Conservation (phyloP, 78 protist species). For the Dictyostelium capitatum region DNA sequence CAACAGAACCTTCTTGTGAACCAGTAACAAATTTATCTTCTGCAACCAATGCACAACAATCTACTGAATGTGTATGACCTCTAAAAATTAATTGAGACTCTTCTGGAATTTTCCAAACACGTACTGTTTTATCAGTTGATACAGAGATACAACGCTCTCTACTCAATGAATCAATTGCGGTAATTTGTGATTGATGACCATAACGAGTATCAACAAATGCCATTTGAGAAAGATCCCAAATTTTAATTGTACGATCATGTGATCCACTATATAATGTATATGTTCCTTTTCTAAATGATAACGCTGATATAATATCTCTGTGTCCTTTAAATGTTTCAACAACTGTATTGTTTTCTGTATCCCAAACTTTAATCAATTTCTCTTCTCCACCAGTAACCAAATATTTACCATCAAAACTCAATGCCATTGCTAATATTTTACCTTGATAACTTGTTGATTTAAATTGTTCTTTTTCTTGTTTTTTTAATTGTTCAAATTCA, state of each 20-base stretch:
- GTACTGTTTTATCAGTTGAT: constrained; percentile 78
- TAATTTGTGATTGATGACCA: constrained; percentile 86
- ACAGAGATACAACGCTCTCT: constrained; percentile 73
- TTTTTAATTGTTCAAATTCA: not conserved
- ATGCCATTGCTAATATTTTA: constrained; percentile 85
- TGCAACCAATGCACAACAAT: constrained; percentile 44
- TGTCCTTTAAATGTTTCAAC: constrained; percentile 83
- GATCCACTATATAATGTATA: constrained; percentile 86
- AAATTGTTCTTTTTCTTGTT: constrained; percentile 12
- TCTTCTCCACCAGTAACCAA: constrained; percentile 88
- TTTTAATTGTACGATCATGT: constrained; percentile 88
- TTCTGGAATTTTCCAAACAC: constrained; percentile 92
- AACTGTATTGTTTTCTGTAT: not conserved
- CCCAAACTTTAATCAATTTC: constrained; percentile 79
- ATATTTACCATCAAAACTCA: constrained; percentile 80
- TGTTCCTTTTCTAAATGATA: constrained; percentile 85
- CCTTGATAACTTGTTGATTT: constrained; percentile 14
- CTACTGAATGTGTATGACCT: constrained; percentile 69
- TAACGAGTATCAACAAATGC: constrained; percentile 92
- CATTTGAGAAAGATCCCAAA: constrained; percentile 91
- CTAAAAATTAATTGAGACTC: constrained; percentile 89
- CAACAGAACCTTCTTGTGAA: constrained; percentile 74
- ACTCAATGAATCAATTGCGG: constrained; percentile 80
- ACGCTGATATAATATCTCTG: constrained; percentile 63
- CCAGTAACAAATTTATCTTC: constrained; percentile 76